Base-by-base conservation (phyloP, 148 eudicot species). In the Vaccinium darrowii region DNA sequence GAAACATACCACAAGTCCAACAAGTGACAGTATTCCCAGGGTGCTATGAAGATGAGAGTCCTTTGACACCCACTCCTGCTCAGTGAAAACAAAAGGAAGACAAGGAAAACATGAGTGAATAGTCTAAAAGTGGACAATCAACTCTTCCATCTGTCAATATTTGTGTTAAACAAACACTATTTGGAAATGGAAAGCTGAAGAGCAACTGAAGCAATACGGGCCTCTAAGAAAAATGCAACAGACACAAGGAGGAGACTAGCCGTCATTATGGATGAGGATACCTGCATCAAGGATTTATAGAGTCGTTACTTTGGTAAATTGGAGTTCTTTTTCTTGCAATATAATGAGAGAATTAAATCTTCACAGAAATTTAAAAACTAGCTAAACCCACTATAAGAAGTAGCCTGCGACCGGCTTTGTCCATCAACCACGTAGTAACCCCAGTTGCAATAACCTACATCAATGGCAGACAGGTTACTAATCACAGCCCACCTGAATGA, bases 381-480 rank as follows among this genome's bases (percentile, higher is more conserved):
- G 56, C 23, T 15, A 23, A 76, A 87, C 93, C 58, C 88, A 95
- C 98, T 52, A 91, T 85, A 56, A 96, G 94, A 81, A 94, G 92
- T 65, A 91, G 76, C 86, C 94, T 89, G 71, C 98, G 93, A 74
- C 99, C 99, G 65, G 94, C 92, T 88, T 58, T 96, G 91, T 96
- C 99, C 91, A 93, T 93, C 84, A 96, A 83, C 91, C 91, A 91
- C 80, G 97, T 91, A 27, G 95, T 90, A 57, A 94, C 84, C 16
- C 92, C 95, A 75, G 98, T 94, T 81, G 92, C 94, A 85, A 96
- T 52, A 74, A 94, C 98, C 99, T 96, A 86, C 65, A 83, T 75
- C 53, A 73, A 69, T 19, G 60, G 47, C 69, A 84, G 74, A 74
- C 63, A 11, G 77, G 63, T 57, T 63, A 53, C 15, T 18, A 23